Evolutionary conservation across 208 protist species (phyloP), one percentile per base, ranked within the genome.

Genomic region (Herpetomonas muscarum): DNA sequence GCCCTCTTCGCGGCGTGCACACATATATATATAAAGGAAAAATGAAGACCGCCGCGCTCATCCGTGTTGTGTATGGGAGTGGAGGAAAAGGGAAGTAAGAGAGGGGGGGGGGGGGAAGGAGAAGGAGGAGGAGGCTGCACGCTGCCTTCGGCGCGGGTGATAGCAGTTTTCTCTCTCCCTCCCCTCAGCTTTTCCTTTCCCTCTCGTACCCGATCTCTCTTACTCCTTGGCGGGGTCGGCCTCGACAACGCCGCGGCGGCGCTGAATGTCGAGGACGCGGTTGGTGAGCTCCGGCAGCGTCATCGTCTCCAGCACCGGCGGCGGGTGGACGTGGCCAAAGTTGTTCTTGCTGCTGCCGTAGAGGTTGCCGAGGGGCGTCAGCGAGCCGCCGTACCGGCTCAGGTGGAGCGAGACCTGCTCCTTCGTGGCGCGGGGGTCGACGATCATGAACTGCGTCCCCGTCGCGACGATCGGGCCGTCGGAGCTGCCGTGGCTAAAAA

Each of bases 401-500:
- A 93, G 71, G 55, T 90, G 80, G 47, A 54, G 51, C 46, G 57
- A 55, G 31, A 87, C 81, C 26, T 81, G 73, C 3, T 58, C 41
- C 70, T 83, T 82, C 6, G 67, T 84, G n/a, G 75, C 76, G 24
- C 12, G 21, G 31, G 59, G 29, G 26, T 62, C 30, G 21, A 47
- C 69, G 22, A 57, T 63, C 61, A 93, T 72, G 73, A 91, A 81
- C 51, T 49, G 55, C 34, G 76, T 76, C 37, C 87, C 87, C 10
- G 80, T 82, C 37, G 75, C 79, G 5, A 28, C 62, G 36, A 94
- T 85, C 9, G 87, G 81, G 0, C 60, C 79, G 55, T 88, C 83
- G 7, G 87, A 94, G 7, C 61, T 79, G 25, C 61, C 71, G 55
- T 94, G 87, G 31, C 80, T 89, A 55, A 94, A 94, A 31, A 94